Evolutionary conservation across 2,329 filamentous ascomycete species (phyloP).

Genomic region (Bipolaris victoriae): DNA sequence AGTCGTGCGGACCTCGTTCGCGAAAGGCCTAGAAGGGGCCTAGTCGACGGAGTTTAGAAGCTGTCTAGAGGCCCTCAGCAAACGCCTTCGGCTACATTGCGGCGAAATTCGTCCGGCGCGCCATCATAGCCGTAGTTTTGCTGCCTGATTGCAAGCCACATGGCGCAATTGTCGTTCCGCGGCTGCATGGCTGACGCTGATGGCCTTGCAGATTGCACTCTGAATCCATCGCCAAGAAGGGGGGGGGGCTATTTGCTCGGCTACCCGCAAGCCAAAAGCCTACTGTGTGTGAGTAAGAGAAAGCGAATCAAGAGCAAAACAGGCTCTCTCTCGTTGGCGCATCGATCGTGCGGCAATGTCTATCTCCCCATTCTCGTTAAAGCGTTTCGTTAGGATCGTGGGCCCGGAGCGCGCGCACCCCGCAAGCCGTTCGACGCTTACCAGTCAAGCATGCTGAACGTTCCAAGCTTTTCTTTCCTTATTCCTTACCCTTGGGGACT

Average conservation of each 20-base stretch:
- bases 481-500: not conserved
- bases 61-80: no score
- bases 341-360: conserved; percentile 6
- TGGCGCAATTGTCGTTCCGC: not conserved
- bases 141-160: conserved; percentile 14
- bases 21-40: not conserved
- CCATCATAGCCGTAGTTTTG: not conserved
- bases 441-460: not conserved
- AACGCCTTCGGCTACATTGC: no score
- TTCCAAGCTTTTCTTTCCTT: not conserved
- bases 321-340: not conserved
- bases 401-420: not conserved
- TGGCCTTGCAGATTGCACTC: conserved; percentile 9
- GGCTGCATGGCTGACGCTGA: conserved; percentile 12
- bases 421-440: not conserved
- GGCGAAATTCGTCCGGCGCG: not conserved
- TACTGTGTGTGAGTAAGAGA: not conserved
- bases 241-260: not conserved
- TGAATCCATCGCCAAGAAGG: conserved; percentile 4
- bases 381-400: not conserved
- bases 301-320: not conserved
- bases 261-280: not conserved
- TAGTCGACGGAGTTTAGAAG: not conserved
- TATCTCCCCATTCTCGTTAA: not conserved
- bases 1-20: not conserved